A percentile compares a stretch with the other conserved stretches of the same genome.
These are phyloP conservation scores for Fusarium luffae DNA, from an alignment of 2,329 filamentous ascomycete genomes.

Conservation along the genomic window DNA sequence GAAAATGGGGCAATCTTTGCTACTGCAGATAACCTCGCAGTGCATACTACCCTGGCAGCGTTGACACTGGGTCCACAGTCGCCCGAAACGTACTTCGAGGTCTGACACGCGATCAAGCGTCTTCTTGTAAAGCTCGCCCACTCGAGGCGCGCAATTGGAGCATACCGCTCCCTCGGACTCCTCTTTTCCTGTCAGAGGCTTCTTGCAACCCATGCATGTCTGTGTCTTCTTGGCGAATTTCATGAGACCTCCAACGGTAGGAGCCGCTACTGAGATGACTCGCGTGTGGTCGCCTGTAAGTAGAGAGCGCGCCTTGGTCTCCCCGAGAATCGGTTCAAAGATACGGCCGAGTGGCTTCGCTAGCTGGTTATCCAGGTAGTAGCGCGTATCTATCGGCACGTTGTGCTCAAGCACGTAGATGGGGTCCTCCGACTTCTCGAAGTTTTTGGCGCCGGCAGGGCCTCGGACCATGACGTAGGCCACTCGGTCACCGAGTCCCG, in stretches of 20 bases:
- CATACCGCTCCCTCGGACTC: constrained; percentile 91
- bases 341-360: constrained; percentile 94
- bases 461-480: constrained; percentile 98
- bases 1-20: constrained; percentile 97
- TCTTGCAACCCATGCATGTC: constrained; percentile 99
- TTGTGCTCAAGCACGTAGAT: constrained; percentile 98
- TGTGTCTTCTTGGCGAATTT: constrained; percentile 98
- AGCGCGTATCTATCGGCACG: constrained; percentile 96
- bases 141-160: constrained; percentile 81
- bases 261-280: constrained; percentile 91
- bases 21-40: constrained; percentile 97
- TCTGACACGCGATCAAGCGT: constrained; percentile 89
- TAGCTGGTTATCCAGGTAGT: constrained; percentile 98
- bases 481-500: constrained; percentile 91
- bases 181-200: constrained; percentile 82
- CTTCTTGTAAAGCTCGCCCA: constrained; percentile 94
- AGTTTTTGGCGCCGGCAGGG: constrained; percentile 89
- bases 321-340: constrained; percentile 96
- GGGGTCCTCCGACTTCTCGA: constrained; percentile 96
- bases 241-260: constrained; percentile 93
- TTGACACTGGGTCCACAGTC: constrained; percentile 98
- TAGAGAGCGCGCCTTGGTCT: constrained; percentile 87
- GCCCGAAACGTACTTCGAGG: constrained; percentile 89
- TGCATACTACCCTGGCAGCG: constrained; percentile 98
- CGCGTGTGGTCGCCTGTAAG: constrained; percentile 94